Evolutionary conservation across 495 filamentous ascomycete genomes (phyloP), one percentile per base, ranked within the genome.

Genomic region (Penicilliopsis zonata): DNA sequence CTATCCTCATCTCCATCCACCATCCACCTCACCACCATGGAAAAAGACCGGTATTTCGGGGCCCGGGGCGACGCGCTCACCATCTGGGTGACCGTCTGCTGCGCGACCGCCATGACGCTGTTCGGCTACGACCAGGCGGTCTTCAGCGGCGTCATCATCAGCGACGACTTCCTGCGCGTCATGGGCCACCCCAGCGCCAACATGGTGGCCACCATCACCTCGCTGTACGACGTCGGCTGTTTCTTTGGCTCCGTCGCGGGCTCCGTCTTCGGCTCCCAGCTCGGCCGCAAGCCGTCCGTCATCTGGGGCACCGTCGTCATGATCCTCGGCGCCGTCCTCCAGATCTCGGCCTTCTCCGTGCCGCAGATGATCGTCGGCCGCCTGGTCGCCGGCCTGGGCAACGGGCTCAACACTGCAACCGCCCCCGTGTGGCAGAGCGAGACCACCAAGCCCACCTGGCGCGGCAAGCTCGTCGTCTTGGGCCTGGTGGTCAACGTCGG

Each of bases 361-460:
- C 40, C 63, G 4, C 73, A 77, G 40, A 70, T 80, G 52, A 65
- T 80, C 31, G 56, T 76, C 17, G 76, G 70, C 3, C 59, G 72
- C 20, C 57, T 69, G 13, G 50, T 75, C n/a, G n/a, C n/a, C n/a
- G n/a, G n/a, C n/a, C n/a, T 47, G 35, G 47, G 51, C 1, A 54
- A 51, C 34, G 52, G 53, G 12, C 43, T 37, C 12, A 31, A 52
- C 6, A 54, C 52, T 10, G 44, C 47, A n/a, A 39, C 44, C 21
- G 45, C 53, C 1, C 53, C 54, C 12, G 42, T 58, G 1, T 57
- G 49, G 18, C 53, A 57, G 30, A 49, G 42, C 20, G 53, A 57
- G 18, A 51, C 51, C 13, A 42, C 38, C 29, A 31, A 40, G 13
- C 35, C 46, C 1, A 43, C 34, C 9, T 43, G 47, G 20, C 35